Percentiles rank a stretch among this genome's conserved stretches.
Evolutionary conservation across 768 basidiomycete genomes (phyloP).

Genomic region (Lepiota subincarnata): DNA sequence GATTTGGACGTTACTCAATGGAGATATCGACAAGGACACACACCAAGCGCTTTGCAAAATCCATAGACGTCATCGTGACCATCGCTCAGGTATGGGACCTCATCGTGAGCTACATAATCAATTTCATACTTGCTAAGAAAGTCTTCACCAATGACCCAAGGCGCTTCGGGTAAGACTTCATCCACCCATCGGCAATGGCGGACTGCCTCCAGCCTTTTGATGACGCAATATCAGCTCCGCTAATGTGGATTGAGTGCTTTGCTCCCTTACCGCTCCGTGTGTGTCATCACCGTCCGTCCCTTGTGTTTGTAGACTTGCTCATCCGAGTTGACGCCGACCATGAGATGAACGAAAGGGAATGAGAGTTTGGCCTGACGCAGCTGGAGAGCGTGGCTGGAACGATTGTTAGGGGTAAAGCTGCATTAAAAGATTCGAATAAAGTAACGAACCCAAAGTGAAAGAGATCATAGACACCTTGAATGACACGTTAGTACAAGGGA

Average conservation of each 20-base stretch:
- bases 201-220: constrained; percentile 72
- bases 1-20: neutral
- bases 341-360: constrained; percentile 84
- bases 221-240: constrained; percentile 5
- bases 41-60: constrained; percentile 77
- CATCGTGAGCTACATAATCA: constrained; percentile 97
- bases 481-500: constrained; percentile 21
- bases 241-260: constrained; percentile 1
- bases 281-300: constrained; percentile 80
- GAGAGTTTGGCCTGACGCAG: constrained; percentile 94
- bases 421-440: neutral
- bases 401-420: neutral
- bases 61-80: constrained; percentile 85
- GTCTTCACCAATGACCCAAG: constrained; percentile 81
- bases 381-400: constrained; percentile 82
- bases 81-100: constrained; percentile 77
- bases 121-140: constrained; percentile 86
- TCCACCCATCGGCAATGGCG: constrained; percentile 98
- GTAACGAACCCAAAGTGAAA: constrained; percentile 86
- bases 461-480: constrained; percentile 87
- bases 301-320: constrained; percentile 79
- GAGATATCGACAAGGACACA: constrained; percentile 18
- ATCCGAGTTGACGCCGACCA: constrained; percentile 93
- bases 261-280: constrained; percentile 66
- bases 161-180: constrained; percentile 85